Evolutionary conservation across 2,329 filamentous ascomycete species (phyloP).

Genomic region (Lithohypha guttulata): DNA sequence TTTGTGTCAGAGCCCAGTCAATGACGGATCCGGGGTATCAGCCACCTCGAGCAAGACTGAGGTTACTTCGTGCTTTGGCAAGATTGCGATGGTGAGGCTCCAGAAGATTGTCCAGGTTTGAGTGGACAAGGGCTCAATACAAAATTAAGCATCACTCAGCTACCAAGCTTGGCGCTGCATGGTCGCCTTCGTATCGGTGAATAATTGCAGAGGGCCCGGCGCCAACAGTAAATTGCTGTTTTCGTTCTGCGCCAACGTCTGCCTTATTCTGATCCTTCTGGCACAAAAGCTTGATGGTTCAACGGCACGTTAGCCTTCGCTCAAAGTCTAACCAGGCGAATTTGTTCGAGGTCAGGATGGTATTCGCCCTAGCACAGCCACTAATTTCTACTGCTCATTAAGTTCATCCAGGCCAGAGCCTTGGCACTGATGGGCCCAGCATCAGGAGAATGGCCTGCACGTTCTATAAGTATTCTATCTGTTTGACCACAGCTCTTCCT

Average conservation of each 20-base stretch:
- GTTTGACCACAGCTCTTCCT: not conserved
- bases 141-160: not conserved
- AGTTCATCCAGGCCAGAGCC: not conserved
- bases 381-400: slow-evolving; percentile 4
- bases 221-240: slow-evolving; percentile 5
- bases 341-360: not conserved
- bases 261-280: not conserved
- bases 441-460: not conserved
- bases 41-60: too few species aligned
- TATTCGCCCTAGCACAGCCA: not conserved
- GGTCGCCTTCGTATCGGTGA: not conserved
- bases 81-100: too few species aligned
- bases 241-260: not conserved
- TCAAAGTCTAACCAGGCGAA: not conserved
- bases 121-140: not conserved
- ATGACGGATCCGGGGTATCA: too few species aligned
- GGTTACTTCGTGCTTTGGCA: too few species aligned
- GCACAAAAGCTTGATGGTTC: not conserved
- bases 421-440: not conserved
- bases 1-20: too few species aligned
- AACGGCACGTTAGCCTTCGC: not conserved
- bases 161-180: not conserved
- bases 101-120: too few species aligned
- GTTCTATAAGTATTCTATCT: slow-evolving; percentile 7
- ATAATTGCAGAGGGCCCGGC: not conserved